Evolutionary conservation across 805 yeast genomes (phyloP).

Genomic region (Schwanniomyces sp.): DNA sequence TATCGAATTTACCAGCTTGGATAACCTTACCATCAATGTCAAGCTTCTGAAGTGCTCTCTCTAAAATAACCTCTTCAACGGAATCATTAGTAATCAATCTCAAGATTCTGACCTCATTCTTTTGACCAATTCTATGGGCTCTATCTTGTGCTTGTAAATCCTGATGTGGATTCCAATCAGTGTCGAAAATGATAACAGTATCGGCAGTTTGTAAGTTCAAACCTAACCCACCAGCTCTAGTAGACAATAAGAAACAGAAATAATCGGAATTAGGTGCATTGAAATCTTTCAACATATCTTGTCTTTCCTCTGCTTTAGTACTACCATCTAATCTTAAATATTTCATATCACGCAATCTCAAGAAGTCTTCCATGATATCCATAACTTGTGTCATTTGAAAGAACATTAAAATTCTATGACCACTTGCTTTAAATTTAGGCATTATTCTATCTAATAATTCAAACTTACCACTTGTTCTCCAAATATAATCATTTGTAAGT

Average conservation of each 20-base stretch:
- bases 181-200: conserved; percentile 81
- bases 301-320: conserved; percentile 84
- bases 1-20: conserved; percentile 89
- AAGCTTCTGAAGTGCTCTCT: conserved; percentile 78
- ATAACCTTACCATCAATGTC: conserved; percentile 88
- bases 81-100: conserved; percentile 77
- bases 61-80: conserved; percentile 79
- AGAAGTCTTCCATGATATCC: conserved; percentile 87
- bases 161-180: conserved; percentile 92
- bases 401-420: conserved; percentile 78
- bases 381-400: conserved; percentile 89
- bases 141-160: conserved; percentile 90
- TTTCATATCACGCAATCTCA: conserved; percentile 63
- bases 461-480: conserved; percentile 80
- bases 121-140: conserved; percentile 88
- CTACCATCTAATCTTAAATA: conserved; percentile 80
- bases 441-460: conserved; percentile 73
- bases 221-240: conserved; percentile 90
- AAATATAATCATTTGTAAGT: conserved; percentile 63
- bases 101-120: conserved; percentile 80
- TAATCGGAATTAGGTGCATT: conserved; percentile 76
- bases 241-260: conserved; percentile 75
- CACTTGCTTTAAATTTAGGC: conserved; percentile 71
- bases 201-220: conserved; percentile 85
- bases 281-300: conserved; percentile 66